Evolutionary conservation across 352 stramenopile species (phyloP), one percentile per base, ranked within the genome.

Genomic region (Pythium oligandrum): DNA sequence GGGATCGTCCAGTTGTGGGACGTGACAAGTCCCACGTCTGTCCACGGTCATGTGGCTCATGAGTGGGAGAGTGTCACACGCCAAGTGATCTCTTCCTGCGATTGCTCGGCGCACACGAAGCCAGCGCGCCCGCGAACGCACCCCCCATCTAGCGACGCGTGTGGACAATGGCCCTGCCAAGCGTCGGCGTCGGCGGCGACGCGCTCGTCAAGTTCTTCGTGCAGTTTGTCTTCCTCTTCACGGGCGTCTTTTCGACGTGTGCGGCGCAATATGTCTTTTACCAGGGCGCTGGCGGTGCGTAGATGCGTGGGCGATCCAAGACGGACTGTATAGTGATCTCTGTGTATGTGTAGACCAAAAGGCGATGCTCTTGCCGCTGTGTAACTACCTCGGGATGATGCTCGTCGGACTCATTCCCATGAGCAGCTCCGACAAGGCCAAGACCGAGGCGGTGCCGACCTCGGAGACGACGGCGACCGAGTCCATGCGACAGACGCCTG

Each of bases 381-480:
- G 83, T 64, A 93, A 93, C 67, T 93, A 91, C 52, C 60, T 93
- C 10, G 83, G 83, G 17, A 90, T 93, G 73, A 90, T 92, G 81
- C 75, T 93, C 32, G 82, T 90, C 2, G 83, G 83, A 0, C 60
- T 93, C 12, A 64, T 91, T 32, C 79, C 83, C 30, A 45, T 66
- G 8, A 43, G 47, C 46, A 51, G 36, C 34, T 10, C 3, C 40
- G n/a, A 35, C 36, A 51, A 48, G 51, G 11, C 4, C 11, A 6
- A 11, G 8, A 40, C 12, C 10, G 10, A 4, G 40, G 30, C 50
- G 34, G 45, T 32, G 51, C 26, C 12, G 42, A 59, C 9, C 9
- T 53, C 35, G 44, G 33, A 59, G 54, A 63, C 42, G 46, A 2
- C 44, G 51, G 51, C 32, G 39, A 37, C 40, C 38, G 31, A 6